Conservation (phyloP, 2,329 filamentous ascomycete genomes). For the Penicillium sp. region DNA sequence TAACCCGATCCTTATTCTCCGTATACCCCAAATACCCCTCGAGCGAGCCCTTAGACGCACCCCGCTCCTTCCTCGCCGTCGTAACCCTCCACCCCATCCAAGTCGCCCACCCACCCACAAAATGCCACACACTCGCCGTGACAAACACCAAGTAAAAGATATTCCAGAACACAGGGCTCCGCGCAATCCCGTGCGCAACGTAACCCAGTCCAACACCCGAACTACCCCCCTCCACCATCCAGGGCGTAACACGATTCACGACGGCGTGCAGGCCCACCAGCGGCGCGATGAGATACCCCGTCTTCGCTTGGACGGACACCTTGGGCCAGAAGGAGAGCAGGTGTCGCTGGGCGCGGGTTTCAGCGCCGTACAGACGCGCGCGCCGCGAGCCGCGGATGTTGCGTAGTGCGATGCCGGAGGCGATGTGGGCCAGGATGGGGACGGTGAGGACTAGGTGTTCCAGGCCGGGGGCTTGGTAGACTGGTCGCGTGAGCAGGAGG, state of each 20-base stretch:
- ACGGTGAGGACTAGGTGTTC: conserved; percentile 78
- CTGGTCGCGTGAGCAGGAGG: conserved; percentile 84
- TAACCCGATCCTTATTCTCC: conserved; percentile 55
- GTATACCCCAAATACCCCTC: conserved; percentile 39
- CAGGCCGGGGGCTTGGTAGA: conserved; percentile 81
- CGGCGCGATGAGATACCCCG: conserved; percentile 70
- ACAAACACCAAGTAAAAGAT: conserved; percentile 70
- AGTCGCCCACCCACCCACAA: conserved; percentile 81
- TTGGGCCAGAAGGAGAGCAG: conserved; percentile 63
- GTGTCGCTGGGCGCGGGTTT: conserved; percentile 54
- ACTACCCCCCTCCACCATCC: conserved; percentile 77
- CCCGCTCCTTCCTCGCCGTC: conserved; percentile 32
- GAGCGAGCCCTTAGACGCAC: conserved; percentile 30
- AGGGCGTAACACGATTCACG: conserved; percentile 74
- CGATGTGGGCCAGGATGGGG: conserved; percentile 74
- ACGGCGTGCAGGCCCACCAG: conserved; percentile 71
- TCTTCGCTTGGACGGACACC: conserved; percentile 67
- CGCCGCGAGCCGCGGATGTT: conserved; percentile 72
- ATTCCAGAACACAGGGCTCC: conserved; percentile 67
- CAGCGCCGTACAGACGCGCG: conserved; percentile 72
- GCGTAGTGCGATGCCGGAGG: conserved; percentile 74
- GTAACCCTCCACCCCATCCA: conserved; percentile 65
- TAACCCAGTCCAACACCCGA: conserved; percentile 84
- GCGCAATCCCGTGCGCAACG: conserved; percentile 80
- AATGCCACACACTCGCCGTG: conserved; percentile 69